Conservation (phyloP, 1,284 basidiomycete species). For the Cystobasidiaceae sp. region DNA sequence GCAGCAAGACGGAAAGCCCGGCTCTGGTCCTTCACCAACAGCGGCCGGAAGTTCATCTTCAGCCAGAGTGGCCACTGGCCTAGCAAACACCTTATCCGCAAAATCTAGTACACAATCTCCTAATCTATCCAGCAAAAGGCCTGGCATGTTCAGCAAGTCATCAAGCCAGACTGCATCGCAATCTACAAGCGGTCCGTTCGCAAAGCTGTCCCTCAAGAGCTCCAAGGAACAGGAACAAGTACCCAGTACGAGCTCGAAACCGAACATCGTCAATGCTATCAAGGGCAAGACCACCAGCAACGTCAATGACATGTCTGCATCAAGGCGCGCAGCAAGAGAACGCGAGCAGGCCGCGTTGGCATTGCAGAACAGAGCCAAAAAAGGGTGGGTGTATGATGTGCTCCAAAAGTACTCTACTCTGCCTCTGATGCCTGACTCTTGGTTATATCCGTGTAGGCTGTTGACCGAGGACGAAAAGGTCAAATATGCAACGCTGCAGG, state of each 20-base stretch:
- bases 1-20: not conserved
- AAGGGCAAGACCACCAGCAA: constrained; percentile 1
- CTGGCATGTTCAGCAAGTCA: not conserved
- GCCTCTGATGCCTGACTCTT: not conserved
- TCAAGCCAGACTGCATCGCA: too few relatives aligned
- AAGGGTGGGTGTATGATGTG: constrained; percentile 29
- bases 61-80: not conserved
- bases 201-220: too few relatives aligned
- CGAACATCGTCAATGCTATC: not conserved
- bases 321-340: constrained; percentile 33
- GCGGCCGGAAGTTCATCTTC: not conserved
- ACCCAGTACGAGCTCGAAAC: not conserved
- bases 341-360: constrained; percentile 32
- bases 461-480: constrained; percentile 38
- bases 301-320: not conserved
- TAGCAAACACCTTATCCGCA: not conserved
- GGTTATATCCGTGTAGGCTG: constrained; percentile 5
- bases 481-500: constrained; percentile 35
- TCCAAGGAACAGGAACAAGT: too few relatives aligned
- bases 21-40: not conserved
- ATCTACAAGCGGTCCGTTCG: too few relatives aligned
- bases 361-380: constrained; percentile 37
- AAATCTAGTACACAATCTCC: not conserved
- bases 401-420: too few relatives aligned
- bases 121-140: not conserved